Percentiles rank a stretch among this genome's conserved stretches.
Conservation (phyloP, 768 basidiomycete genomes). For the Mycena floridula region DNA sequence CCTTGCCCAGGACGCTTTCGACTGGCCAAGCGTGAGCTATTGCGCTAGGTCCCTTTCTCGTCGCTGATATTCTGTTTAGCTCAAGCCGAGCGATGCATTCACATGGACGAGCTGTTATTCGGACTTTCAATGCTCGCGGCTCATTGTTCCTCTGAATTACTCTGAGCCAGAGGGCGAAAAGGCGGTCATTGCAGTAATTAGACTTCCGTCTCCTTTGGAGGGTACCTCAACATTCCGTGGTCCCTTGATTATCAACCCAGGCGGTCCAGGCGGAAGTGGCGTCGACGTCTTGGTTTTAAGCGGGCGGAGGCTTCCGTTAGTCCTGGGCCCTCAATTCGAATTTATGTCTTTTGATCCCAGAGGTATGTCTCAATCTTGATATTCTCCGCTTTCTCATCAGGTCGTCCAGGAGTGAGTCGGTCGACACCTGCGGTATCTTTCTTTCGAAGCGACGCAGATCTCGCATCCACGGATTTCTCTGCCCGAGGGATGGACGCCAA, state of each 20-base stretch:
- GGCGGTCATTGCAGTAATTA: conserved; percentile 20
- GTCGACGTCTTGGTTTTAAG: conserved; percentile 13
- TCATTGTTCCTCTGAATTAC: conserved; percentile 25
- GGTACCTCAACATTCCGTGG: conserved; percentile 15
- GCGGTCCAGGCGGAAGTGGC: conserved; percentile 13
- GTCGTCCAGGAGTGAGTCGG: conserved; percentile 6
- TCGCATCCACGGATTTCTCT: not conserved
- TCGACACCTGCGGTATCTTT: conserved; percentile 9
- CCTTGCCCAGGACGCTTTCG: no score
- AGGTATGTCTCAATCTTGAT: conserved; percentile 6
- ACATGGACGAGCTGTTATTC: conserved; percentile 19
- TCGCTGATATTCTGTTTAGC: conserved; percentile 4
- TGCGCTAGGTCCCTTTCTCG: no score
- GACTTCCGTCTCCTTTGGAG: conserved; percentile 13
- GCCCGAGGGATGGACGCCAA: not conserved
- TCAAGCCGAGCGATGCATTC: conserved; percentile 15
- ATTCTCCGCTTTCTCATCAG: not conserved
- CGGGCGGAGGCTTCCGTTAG: conserved; percentile 16
- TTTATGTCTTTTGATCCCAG: conserved; percentile 14
- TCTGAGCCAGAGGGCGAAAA: conserved; percentile 8
- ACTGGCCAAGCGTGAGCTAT: no score
- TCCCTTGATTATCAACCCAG: conserved; percentile 25
- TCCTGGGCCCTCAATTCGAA: conserved; percentile 3
- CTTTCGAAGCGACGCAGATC: conserved; percentile 9
- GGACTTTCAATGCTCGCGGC: conserved; percentile 17